Conservation (phyloP, 2,329 filamentous ascomycete species). For the Cercospora nicotianae region DNA sequence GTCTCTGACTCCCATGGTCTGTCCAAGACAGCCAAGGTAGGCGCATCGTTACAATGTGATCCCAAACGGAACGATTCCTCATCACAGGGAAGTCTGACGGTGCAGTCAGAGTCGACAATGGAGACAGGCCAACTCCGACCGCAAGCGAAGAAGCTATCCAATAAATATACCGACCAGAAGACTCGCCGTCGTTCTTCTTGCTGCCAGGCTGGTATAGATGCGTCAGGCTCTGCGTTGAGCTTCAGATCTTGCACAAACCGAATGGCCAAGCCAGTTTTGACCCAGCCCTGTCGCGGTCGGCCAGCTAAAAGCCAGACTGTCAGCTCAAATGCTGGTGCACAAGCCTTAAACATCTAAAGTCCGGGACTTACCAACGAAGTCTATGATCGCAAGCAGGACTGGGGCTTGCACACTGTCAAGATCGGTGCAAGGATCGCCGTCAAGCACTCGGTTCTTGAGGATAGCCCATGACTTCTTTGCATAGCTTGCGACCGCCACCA, state of each 20-base stretch:
- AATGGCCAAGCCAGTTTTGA: background rate
- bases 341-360: background rate
- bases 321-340: background rate
- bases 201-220: background rate
- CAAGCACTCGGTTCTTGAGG: background rate
- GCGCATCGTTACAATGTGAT: background rate
- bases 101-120: background rate
- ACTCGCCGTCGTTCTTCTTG: background rate
- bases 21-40: background rate
- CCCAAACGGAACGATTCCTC: background rate
- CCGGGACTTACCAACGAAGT: background rate
- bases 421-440: background rate
- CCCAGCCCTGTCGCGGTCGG: background rate
- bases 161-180: background rate
- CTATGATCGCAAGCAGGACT: background rate
- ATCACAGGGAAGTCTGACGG: background rate
- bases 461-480: background rate
- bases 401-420: background rate
- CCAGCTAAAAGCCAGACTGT: background rate
- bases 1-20: background rate
- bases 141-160: background rate
- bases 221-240: background rate
- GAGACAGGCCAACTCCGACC: background rate
- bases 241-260: background rate
- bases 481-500: background rate